These are phyloP conservation scores for Didymella pomorum DNA, from an alignment of 2,329 filamentous ascomycete genomes.

Conservation along the genomic window DNA sequence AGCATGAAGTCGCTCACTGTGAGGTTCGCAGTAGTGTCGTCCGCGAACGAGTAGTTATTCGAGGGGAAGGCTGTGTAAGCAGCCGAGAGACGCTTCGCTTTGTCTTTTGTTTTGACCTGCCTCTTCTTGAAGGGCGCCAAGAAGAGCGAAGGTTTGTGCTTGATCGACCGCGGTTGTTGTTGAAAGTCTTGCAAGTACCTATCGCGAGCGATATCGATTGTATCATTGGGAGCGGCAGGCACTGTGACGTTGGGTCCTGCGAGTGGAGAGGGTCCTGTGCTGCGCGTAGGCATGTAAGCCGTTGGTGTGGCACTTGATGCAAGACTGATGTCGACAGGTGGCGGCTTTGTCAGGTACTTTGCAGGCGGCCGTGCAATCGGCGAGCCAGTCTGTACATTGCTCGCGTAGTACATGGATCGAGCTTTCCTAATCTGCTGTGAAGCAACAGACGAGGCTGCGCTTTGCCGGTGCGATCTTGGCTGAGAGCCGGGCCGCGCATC, in stretches of 20 bases:
- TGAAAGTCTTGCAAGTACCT: conserved; percentile 53
- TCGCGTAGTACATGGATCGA: conserved; percentile 51
- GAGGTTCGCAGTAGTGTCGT: conserved; percentile 22
- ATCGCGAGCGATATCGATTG: conserved; percentile 49
- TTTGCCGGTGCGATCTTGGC: conserved; percentile 32
- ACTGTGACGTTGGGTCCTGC: conserved; percentile 37
- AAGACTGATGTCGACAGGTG: conserved; percentile 19
- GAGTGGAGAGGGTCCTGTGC: conserved; percentile 30
- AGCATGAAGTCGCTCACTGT: conserved; percentile 35
- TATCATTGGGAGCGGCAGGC: conserved; percentile 34
- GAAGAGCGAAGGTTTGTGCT: conserved; percentile 55
- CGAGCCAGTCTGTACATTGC: conserved; percentile 49
- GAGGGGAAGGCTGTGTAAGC: conserved; percentile 5
- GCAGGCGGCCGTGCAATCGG: conserved; percentile 45
- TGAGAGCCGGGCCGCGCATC: conserved; percentile 41
- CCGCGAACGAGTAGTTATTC: conserved; percentile 26
- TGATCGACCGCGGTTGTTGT: conserved; percentile 44
- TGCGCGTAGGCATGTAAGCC: conserved; percentile 15
- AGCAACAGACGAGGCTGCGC: conserved; percentile 35
- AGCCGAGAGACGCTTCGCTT: conserved; percentile 21
- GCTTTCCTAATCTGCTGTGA: conserved; percentile 51
- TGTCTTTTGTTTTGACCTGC: conserved; percentile 41
- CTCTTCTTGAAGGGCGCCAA: conserved; percentile 56
- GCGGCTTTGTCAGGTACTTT: conserved; percentile 43
- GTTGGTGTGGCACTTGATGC: conserved; percentile 1